Conservation (phyloP, 139 green algal species). For the Pedinophyceae sp. region DNA sequence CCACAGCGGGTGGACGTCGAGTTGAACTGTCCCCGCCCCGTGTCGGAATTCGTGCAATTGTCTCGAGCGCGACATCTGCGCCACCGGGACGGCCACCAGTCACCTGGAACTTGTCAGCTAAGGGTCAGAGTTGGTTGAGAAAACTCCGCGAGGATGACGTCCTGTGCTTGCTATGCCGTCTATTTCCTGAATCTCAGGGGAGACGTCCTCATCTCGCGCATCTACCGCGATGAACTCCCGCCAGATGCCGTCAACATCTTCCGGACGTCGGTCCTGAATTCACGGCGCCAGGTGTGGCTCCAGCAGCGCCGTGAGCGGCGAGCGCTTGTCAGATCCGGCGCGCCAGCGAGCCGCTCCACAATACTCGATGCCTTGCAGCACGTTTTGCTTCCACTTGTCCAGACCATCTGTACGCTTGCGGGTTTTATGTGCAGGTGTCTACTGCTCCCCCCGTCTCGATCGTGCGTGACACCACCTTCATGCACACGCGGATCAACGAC, state of each 20-base stretch:
- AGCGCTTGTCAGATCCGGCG: too few species aligned
- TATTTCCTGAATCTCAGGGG: constrained; percentile 88
- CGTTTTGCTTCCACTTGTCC: background rate
- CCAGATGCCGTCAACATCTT: constrained; percentile 42
- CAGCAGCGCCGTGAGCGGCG: constrained; percentile 5
- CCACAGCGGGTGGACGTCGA: too few species aligned
- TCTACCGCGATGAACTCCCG: constrained; percentile 85
- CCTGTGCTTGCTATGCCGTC: constrained; percentile 32
- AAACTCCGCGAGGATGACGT: too few species aligned
- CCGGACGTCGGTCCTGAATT: constrained; percentile 74
- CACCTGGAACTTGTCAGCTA: too few species aligned
- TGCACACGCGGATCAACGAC: constrained; percentile 72
- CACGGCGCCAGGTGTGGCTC: too few species aligned
- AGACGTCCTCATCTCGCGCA: constrained; percentile 79
- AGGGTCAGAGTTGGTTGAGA: too few species aligned
- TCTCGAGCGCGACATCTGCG: too few species aligned
- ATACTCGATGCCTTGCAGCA: too few species aligned
- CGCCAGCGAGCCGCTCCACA: too few species aligned
- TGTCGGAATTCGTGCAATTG: too few species aligned
- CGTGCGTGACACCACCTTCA: constrained; percentile 35
- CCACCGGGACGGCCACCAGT: too few species aligned
- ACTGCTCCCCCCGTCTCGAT: background rate
- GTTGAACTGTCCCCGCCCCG: too few species aligned
- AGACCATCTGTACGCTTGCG: background rate
- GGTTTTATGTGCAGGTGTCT: background rate